Percentiles rank a stretch among this genome's conserved stretches.
Conservation (phyloP, 1,284 basidiomycete species). For the Cutaneotrichosporon dermatis region DNA sequence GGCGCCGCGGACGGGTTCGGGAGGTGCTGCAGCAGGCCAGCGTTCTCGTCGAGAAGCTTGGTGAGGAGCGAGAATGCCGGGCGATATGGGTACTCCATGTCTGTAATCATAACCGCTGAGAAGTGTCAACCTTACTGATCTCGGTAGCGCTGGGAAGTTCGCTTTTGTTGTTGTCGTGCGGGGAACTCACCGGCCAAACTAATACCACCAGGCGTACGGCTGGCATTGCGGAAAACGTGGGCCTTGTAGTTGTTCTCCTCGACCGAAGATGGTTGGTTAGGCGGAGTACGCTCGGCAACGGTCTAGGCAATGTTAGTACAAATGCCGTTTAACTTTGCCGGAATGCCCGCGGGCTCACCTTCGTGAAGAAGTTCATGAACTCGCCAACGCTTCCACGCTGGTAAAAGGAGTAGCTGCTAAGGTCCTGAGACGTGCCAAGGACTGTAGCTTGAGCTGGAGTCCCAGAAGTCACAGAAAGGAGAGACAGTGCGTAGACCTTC, state of each 20-base stretch:
- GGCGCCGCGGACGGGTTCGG: slow-evolving; percentile 40
- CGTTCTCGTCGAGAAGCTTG: slow-evolving; percentile 92
- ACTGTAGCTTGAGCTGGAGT: slow-evolving; percentile 54
- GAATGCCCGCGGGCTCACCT: slow-evolving; percentile 50
- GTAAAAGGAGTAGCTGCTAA: slow-evolving; percentile 91
- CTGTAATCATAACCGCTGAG: slow-evolving; percentile 83
- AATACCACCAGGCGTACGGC: slow-evolving; percentile 34
- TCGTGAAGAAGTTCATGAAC: slow-evolving; percentile 84
- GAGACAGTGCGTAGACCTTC: slow-evolving; percentile 55
- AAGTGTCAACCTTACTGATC: slow-evolving; percentile 9
- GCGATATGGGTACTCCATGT: slow-evolving; percentile 93
- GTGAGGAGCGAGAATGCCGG: slow-evolving; percentile 93
- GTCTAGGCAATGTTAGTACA: slow-evolving; percentile 54
- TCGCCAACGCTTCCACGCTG: slow-evolving; percentile 94
- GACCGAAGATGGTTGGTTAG: slow-evolving; percentile 84
- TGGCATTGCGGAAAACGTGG: slow-evolving; percentile 67
- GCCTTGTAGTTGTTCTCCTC: slow-evolving; percentile 93
- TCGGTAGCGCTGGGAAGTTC: no score
- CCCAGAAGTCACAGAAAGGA: slow-evolving; percentile 47
- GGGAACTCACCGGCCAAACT: slow-evolving; percentile 61
- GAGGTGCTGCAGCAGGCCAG: slow-evolving; percentile 60
- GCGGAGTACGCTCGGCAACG: slow-evolving; percentile 81
- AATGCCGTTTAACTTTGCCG: no score
- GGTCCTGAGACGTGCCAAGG: slow-evolving; percentile 72
- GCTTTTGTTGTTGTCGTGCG: no score